phyloP scores from a whole-genome alignment of 2,329 filamentous ascomycete species.

The Penicillium nordicum region DNA sequence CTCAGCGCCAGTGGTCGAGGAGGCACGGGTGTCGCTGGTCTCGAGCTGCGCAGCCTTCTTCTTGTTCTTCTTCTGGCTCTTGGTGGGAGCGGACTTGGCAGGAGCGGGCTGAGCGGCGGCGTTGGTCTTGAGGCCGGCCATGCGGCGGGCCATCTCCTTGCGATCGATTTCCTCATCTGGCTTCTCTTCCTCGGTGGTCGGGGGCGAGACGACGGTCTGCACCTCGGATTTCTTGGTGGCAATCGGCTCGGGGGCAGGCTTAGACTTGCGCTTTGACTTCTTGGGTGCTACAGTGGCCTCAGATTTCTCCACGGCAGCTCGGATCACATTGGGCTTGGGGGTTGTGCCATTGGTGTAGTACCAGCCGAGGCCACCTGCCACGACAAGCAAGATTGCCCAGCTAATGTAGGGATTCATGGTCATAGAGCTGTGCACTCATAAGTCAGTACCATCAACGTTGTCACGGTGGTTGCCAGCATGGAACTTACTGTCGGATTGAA shows the following conservation, averaged over 20 bases:
- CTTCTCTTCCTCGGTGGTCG: conserved; percentile 29
- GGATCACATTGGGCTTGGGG: conserved; percentile 33
- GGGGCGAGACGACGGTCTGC: conserved; percentile 29
- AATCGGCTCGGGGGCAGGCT: conserved; percentile 28
- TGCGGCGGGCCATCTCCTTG: conserved; percentile 71
- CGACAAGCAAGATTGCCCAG: conserved; percentile 44
- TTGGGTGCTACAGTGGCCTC: conserved; percentile 34
- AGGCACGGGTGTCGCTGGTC: conserved; percentile 54
- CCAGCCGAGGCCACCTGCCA: conserved; percentile 41
- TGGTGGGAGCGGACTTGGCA: conserved; percentile 42
- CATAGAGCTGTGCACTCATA: conserved; percentile 20
- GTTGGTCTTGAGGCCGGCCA: conserved; percentile 60
- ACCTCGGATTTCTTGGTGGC: conserved; percentile 31
- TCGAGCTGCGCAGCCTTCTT: conserved; percentile 61
- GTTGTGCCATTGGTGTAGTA: conserved; percentile 40
- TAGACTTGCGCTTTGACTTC: conserved; percentile 43
- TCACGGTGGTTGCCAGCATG: not conserved
- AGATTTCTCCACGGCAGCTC: conserved; percentile 33
- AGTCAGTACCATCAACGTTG: conserved; percentile 3
- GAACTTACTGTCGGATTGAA: conserved; percentile 10
- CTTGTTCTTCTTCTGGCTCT: conserved; percentile 63
- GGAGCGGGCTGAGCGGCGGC: conserved; percentile 56
- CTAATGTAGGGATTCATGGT: conserved; percentile 45
- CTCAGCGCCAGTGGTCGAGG: conserved; percentile 70
- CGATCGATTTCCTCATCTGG: conserved; percentile 63